Base-by-base conservation (phyloP, 1,284 basidiomycete genomes). In the Tilletia walkeri region DNA sequence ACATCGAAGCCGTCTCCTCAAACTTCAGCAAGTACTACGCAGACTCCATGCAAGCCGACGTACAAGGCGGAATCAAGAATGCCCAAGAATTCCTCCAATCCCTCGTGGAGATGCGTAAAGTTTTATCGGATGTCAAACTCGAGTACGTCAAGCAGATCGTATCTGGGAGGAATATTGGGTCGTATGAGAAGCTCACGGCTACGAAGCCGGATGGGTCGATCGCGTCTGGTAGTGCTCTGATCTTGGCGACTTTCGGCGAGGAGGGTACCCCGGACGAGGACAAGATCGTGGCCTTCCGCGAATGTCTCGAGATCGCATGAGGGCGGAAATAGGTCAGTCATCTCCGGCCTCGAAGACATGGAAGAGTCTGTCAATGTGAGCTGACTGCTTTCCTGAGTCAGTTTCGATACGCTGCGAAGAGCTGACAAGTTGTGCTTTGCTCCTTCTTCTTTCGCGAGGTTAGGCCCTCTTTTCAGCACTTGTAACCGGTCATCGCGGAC, bases 81-180 rank as follows among this genome's bases (percentile, higher is more conserved):
- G 54, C 54, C 2, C 12, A 20, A n/a, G 54, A 56, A 24, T 56
- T 56, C 34, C 54, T 56, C 20, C 10, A 56, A 7, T 56, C 54
- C n/a, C 54, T 56, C 24, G 20, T 56, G 20, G 54, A 56, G 54
- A 56, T 56, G 54, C 54, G 54, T 24, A 56, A n/a, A n/a, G 16
- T 56, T 6, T 30, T 56, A 14, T 20, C 34, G 20, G 54, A 56
- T 2, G 24, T 56, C 54, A 34, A 56, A 24, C 16, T 56, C 54
- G 54, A 56, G 54, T 56, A 56, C 20, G 54, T 56, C 20, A 56
- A 56, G 54, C n/a, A 24, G 54, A 56, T 56, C 24, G 54, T 56
- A 7, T 34, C 24, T 4, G 54, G 54, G 12, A n/a, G 54, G 12
- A 56, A 56, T 34, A 14, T 56, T n/a, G 54, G 54, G 3, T 56